Conservation (phyloP, 2,329 filamentous ascomycete species). For the Albophoma yamanashiensis region DNA sequence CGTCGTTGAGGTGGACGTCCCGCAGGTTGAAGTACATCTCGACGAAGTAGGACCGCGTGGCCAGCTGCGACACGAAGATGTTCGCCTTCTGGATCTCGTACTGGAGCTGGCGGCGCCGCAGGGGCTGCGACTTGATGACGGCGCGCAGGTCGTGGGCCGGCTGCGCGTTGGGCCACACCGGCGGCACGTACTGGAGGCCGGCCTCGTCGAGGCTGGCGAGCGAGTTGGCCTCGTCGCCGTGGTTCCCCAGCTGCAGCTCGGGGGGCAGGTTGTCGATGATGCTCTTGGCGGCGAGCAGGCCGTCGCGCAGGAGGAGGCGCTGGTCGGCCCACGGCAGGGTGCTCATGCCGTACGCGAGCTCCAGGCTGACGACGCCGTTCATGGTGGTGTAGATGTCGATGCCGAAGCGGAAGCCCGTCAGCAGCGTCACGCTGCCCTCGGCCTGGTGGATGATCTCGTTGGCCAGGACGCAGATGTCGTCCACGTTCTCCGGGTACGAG, state of each 20-base stretch:
- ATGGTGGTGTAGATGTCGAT: constrained; percentile 73
- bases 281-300: constrained; percentile 58
- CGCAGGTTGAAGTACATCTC: constrained; percentile 75
- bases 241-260: constrained; percentile 50
- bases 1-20: constrained; percentile 48
- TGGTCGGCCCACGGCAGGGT: constrained; percentile 72
- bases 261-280: constrained; percentile 57
- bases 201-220: constrained; percentile 31
- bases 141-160: constrained; percentile 40
- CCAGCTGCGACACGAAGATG: constrained; percentile 71
- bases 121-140: constrained; percentile 35
- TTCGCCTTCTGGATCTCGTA: constrained; percentile 90
- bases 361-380: constrained; percentile 66
- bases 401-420: constrained; percentile 74
- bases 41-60: constrained; percentile 74
- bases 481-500: constrained; percentile 68
- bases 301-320: constrained; percentile 59
- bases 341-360: constrained; percentile 71
- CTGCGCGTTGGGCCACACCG: constrained; percentile 34
- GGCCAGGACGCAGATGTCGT: constrained; percentile 70
- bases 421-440: constrained; percentile 52
- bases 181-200: constrained; percentile 40
- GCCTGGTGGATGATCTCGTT: constrained; percentile 63
- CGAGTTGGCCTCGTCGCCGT: constrained; percentile 22
- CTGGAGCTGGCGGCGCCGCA: constrained; percentile 49